Percentiles rank a stretch among this genome's conserved stretches.
Conservation (phyloP, 2,329 filamentous ascomycete species). For the Aspergillus pseudoviridinutans region DNA sequence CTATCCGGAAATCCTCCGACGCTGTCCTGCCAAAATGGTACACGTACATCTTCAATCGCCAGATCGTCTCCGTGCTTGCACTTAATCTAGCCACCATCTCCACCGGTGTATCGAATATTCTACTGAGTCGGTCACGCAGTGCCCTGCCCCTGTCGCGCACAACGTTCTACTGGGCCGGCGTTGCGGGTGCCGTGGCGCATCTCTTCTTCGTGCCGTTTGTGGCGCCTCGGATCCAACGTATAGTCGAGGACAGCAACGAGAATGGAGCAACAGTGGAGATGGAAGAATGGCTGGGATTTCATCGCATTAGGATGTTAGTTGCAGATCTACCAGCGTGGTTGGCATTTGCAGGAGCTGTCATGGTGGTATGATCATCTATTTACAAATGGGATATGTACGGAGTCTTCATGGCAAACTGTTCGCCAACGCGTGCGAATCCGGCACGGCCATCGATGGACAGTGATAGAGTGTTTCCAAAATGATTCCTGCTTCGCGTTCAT, state of each 20-base stretch:
- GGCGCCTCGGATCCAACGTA: constrained; percentile 7
- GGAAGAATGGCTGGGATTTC: constrained; percentile 6
- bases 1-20: constrained; percentile 4
- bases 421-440: background rate
- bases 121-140: background rate
- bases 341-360: constrained; percentile 9
- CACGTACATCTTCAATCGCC: constrained; percentile 8
- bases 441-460: constrained; percentile 24
- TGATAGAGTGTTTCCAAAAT: constrained; percentile 25
- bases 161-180: constrained; percentile 14
- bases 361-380: background rate
- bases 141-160: constrained; percentile 3
- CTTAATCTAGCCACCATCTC: constrained; percentile 14
- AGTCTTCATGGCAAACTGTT: background rate
- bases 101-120: constrained; percentile 7
- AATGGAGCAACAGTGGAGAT: constrained; percentile 9
- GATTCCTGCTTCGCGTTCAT: constrained; percentile 19
- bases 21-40: constrained; percentile 9
- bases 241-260: constrained; percentile 9
- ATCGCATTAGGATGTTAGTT: constrained; percentile 8
- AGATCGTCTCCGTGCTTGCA: constrained; percentile 6
- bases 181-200: constrained; percentile 11
- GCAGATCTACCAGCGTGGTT: constrained; percentile 9
- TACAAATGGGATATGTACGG: background rate
- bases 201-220: constrained; percentile 15